Conservation (phyloP, 192 early-diverging fungal genomes). For the Gonapodya sp. region DNA sequence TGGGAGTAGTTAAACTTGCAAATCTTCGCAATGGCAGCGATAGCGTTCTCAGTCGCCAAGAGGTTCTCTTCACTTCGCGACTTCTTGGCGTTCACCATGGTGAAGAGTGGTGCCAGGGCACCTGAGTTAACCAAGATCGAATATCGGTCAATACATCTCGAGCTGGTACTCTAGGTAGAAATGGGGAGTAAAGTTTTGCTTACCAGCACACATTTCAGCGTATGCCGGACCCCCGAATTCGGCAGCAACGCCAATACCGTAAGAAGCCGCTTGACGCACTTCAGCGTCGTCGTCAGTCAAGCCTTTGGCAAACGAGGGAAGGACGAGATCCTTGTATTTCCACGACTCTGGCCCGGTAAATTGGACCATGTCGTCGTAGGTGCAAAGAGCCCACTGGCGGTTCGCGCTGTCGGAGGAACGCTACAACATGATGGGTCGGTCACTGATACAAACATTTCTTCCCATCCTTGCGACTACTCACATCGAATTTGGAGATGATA, state of each 20-base stretch:
- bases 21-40: slow-evolving; percentile 88
- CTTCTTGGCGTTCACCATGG: slow-evolving; percentile 48
- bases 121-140: slow-evolving; percentile 29
- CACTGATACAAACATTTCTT: background rate
- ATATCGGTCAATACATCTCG: slow-evolving; percentile 11
- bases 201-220: slow-evolving; percentile 52
- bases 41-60: slow-evolving; percentile 84
- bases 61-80: slow-evolving; percentile 65
- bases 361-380: slow-evolving; percentile 88
- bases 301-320: slow-evolving; percentile 46
- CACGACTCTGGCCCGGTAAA: slow-evolving; percentile 67
- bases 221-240: slow-evolving; percentile 79
- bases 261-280: slow-evolving; percentile 88
- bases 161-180: background rate
- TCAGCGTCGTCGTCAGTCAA: slow-evolving; percentile 52
- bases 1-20: slow-evolving; percentile 53
- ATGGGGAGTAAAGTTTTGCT: slow-evolving; percentile 7
- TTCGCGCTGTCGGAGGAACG: slow-evolving; percentile 40
- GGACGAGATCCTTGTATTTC: slow-evolving; percentile 56
- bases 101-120: slow-evolving; percentile 68
- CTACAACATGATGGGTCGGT: slow-evolving; percentile 47
- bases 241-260: slow-evolving; percentile 86
- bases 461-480: slow-evolving; percentile 16
- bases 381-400: slow-evolving; percentile 88
- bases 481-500: slow-evolving; percentile 42